Percentiles rank a stretch among this genome's conserved stretches.
Conservation (phyloP, 177 flowering plant genomes). For the Vitis hybrid region DNA sequence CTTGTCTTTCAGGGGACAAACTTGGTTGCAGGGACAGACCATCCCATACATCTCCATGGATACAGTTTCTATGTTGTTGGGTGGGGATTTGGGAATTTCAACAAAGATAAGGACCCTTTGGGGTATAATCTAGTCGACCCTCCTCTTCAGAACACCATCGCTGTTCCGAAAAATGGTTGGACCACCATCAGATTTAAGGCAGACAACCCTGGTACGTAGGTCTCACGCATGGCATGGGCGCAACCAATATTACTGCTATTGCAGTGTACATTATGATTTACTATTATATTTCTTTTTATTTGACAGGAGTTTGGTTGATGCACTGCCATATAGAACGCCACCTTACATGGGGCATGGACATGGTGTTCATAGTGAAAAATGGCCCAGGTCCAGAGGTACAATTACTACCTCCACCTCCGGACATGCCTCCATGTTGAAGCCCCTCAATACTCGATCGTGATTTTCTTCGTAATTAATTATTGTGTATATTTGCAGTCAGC, state of each 20-base stretch:
- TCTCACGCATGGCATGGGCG: neutral
- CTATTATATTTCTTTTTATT: neutral
- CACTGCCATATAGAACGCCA: conserved; percentile 31
- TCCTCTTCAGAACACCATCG: conserved; percentile 14
- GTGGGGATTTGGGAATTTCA: conserved; percentile 30
- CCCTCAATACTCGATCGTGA: no score
- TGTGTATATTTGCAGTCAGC: no score
- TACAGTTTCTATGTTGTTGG: conserved; percentile 39
- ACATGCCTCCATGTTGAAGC: conserved; percentile 25
- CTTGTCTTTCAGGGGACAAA: conserved; percentile 30
- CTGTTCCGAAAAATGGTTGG: conserved; percentile 30
- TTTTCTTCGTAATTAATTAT: no score
- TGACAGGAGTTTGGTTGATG: conserved; percentile 21
- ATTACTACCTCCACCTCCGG: conserved; percentile 16
- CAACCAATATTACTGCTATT: no score
- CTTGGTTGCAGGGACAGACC: conserved; percentile 21
- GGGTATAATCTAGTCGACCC: conserved; percentile 34
- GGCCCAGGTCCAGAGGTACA: neutral
- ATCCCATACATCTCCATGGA: conserved; percentile 44
- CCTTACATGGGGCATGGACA: conserved; percentile 26
- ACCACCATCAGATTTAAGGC: conserved; percentile 27
- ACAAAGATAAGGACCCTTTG: conserved; percentile 16
- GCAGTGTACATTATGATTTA: no score
- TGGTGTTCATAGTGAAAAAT: conserved; percentile 18
- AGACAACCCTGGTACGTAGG: conserved; percentile 22